Evolutionary conservation across 371 early-diverging fungal genomes (phyloP), one percentile per base, ranked within the genome.

Genomic region (Haplosporangium sp.): DNA sequence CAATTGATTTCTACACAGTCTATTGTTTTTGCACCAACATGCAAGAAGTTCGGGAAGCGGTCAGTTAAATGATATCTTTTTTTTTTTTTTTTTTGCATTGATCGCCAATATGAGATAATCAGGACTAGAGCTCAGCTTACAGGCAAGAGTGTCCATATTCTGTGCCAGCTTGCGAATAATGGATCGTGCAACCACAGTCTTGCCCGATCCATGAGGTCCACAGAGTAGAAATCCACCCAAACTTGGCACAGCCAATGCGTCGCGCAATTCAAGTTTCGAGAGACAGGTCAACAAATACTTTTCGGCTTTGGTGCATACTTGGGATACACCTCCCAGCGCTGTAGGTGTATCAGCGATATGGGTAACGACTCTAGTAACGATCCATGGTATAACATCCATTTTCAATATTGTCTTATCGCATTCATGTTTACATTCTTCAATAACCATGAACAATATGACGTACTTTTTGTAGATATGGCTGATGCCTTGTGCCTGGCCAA

Each of bases 141-240:
- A 90, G n/a, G 89, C 88, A 67, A 85, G 80, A 41, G 89, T 73
- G 38, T 84, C 67, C 42, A 66, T 60, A 62, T 87, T 72, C 29
- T 74, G 54, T 21, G 84, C 73, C 7, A 89, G 73, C 9, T 68
- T 69, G 43, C 74, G 73, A 38, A 86, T 72, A 14, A 92, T 62
- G 9, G 86, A 81, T 29, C 89, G 80, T 12, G 89, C 85, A 5
- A 96, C 75, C 41, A 87, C 86, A 3, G 95, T 91, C 71, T 96
- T 96, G 23, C 98, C 98, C 16, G 90, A 86, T n/a, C 98, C 98
- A 67, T 89, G 91, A 5, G 93, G 84, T 14, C 96, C 96, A 47
- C 92, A 91, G 9, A 96, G 56, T 45, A 96, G 80, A 14, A 96
- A 71, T 38, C 96, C 95, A 13, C 94, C 93, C 6, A 86, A 81